These are phyloP conservation scores for Arthrobotrys entomopaga DNA, from an alignment of 2,329 filamentous ascomycete species.

Conservation along the genomic window DNA sequence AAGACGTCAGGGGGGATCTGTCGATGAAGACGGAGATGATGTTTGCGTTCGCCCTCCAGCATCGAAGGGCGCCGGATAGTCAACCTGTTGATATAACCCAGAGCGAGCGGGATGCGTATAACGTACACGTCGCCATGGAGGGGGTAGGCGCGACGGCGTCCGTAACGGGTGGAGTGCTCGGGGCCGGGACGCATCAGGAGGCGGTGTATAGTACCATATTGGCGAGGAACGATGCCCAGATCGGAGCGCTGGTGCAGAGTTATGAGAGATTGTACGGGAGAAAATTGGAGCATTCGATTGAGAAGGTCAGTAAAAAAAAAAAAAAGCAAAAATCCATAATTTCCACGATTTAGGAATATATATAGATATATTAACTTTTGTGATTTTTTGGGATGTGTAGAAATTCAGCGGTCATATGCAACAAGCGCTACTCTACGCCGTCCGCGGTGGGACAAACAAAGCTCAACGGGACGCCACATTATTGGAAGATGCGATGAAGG, in stretches of 20 bases:
- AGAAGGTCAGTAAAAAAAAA: conserved; percentile 65
- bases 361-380: conserved; percentile 3
- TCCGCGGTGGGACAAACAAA: conserved; percentile 79
- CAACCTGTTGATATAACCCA: conserved; percentile 77
- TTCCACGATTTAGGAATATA: background rate
- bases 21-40: conserved; percentile 86
- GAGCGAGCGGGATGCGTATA: conserved; percentile 78
- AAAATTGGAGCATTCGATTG: conserved; percentile 77
- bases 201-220: conserved; percentile 42
- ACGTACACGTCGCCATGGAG: conserved; percentile 80
- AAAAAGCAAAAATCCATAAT: background rate
- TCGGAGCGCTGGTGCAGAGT: conserved; percentile 80
- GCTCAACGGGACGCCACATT: conserved; percentile 72
- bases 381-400: conserved; percentile 6
- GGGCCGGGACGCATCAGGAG: conserved; percentile 66
- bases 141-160: conserved; percentile 79
- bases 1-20: conserved; percentile 79
- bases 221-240: conserved; percentile 75
- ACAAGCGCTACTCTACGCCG: conserved; percentile 81
- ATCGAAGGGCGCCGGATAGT: conserved; percentile 79
- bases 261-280: conserved; percentile 79
- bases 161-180: conserved; percentile 74
- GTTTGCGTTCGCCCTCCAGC: conserved; percentile 82
- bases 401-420: conserved; percentile 93
- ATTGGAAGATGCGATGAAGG: conserved; percentile 86